Evolutionary conservation across 352 stramenopile species (phyloP).

Genomic region (Thraustochytrium aureum): DNA sequence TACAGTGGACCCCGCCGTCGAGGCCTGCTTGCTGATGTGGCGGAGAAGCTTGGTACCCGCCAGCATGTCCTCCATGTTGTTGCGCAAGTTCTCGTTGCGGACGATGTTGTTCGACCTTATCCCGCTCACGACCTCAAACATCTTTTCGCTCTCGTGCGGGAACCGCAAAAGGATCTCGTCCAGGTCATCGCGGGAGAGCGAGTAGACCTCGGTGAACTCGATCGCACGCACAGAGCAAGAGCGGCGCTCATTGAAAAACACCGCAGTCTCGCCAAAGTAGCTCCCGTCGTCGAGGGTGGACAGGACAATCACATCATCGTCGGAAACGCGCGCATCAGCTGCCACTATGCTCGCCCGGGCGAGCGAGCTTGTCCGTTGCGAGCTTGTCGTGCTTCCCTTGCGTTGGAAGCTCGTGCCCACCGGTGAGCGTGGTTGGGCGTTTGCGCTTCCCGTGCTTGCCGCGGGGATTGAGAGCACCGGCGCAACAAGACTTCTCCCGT

Average conservation of each 20-base stretch:
- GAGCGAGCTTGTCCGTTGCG: neutral
- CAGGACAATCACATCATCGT: conserved; percentile 60
- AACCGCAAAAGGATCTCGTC: conserved; percentile 59
- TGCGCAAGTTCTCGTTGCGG: conserved; percentile 60
- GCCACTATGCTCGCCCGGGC: conserved; percentile 22
- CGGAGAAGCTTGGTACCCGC: conserved; percentile 60
- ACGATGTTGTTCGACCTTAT: conserved; percentile 59
- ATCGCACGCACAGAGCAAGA: conserved; percentile 59
- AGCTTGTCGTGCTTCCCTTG: neutral
- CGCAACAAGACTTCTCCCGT: no score
- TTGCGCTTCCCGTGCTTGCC: no score
- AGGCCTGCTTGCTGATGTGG: conserved; percentile 56
- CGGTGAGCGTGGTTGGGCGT: no score
- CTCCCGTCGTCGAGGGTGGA: conserved; percentile 60
- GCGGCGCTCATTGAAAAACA: conserved; percentile 63
- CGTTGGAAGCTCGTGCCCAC: no score
- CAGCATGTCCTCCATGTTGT: conserved; percentile 59
- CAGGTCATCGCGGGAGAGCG: conserved; percentile 60
- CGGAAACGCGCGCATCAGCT: conserved; percentile 19
- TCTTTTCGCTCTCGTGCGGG: conserved; percentile 57
- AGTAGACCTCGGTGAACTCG: conserved; percentile 64
- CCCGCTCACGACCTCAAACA: conserved; percentile 60
- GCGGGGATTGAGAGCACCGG: no score
- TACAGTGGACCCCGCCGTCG: conserved; percentile 14
- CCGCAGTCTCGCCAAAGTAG: conserved; percentile 64